Base-by-base conservation (phyloP, 2,329 filamentous ascomycete genomes). In the Zymoseptoria brevis region DNA sequence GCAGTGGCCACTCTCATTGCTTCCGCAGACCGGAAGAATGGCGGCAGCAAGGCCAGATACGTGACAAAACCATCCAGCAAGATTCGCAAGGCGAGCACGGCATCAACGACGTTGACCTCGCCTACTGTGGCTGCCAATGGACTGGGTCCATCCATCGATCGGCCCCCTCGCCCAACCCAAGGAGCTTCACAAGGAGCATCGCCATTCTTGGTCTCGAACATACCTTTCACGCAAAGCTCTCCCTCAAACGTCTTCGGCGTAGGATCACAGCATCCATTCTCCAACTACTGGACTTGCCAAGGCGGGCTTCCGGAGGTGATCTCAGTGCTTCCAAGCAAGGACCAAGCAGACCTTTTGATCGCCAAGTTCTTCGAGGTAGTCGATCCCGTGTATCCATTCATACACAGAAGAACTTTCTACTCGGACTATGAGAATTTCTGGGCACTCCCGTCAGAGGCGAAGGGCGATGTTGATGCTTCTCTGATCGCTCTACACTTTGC, bases 201-300 rank as follows among this genome's bases (percentile, higher is more conserved):
- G 2, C 77, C 80, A 2, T 80, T 75, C 19, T 78, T 90, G 9
- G 77, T 91, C 52, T 89, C 87, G 55, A 86, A 89, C 68, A 81
- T 90, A 2, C 87, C 88, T 0, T 88, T 87, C 69, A 87, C 87
- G 0, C 79, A 83, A 50, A 83, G 86, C 8, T 85, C 85, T 6
- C 85, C 86, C 1, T 89, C 86, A 57, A 90, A 89, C 64, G 87
- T 91, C 57, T 92, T 92, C 69, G 88, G 88, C n/a, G 85, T 90
- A 63, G 88, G 87, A 13, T 85, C 86, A 0, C 52, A 58, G 69
- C 87, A 90, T 69, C 88, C 87, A 0, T 91, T 91, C 70, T 85
- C 87, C 68, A 92, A 92, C 70, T 92, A 92, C 73, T 93, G 89
- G 89, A 92, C 88, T 2, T 89, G 86, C 68, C 82, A 86, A 61